Conservation (phyloP, 306 rosid genomes). For the Fagus sylvatica region DNA sequence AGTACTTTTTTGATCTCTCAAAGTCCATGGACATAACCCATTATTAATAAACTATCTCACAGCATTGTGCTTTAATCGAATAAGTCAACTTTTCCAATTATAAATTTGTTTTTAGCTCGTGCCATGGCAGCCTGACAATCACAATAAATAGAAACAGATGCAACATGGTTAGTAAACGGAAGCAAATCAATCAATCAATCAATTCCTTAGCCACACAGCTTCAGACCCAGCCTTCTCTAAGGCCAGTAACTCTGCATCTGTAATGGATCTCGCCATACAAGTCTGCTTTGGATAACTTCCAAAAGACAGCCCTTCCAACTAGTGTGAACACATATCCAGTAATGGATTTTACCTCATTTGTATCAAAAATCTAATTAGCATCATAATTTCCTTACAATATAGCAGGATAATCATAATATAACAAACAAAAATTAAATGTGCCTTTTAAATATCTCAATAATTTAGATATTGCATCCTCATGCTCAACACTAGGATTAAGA, state of each 20-base stretch:
- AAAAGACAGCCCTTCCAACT: background rate
- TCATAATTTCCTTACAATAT: background rate
- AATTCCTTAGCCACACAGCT: background rate
- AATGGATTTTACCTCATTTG: background rate
- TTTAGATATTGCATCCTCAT: background rate
- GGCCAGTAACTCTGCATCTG: background rate
- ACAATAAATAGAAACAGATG: background rate
- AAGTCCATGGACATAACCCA: background rate
- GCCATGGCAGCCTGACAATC: background rate
- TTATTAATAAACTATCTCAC: background rate
- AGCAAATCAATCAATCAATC: background rate
- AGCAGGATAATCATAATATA: background rate
- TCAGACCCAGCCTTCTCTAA: background rate
- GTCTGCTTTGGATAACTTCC: background rate
- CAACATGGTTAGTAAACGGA: background rate
- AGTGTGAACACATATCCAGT: background rate
- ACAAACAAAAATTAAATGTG: no score
- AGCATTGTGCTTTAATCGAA: background rate
- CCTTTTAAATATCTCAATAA: background rate
- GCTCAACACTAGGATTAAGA: background rate
- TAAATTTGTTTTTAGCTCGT: background rate
- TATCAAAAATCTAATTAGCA: background rate
- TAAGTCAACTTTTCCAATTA: background rate
- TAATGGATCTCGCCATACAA: no score
- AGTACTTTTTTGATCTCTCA: no score